Evolutionary conservation across 257 asterid species (phyloP).

Genomic region (Nicotiana tabacum): DNA sequence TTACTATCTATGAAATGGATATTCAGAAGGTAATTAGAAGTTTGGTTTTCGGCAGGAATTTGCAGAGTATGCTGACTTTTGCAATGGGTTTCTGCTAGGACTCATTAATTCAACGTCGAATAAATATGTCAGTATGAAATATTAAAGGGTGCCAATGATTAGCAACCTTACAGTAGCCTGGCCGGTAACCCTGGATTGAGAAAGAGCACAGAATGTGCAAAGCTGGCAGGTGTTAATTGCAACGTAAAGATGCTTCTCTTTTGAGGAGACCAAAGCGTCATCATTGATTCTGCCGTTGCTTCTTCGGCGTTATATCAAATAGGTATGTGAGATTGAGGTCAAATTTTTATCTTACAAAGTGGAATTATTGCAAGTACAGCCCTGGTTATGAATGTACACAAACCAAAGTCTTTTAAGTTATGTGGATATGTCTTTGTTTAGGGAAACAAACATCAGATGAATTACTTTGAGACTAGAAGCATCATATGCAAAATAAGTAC

Average conservation of each 20-base stretch:
- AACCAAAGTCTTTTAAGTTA: background rate
- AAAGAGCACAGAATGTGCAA: background rate
- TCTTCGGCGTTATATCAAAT: background rate
- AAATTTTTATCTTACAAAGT: background rate
- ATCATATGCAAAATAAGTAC: background rate
- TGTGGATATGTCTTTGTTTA: background rate
- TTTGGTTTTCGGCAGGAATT: background rate
- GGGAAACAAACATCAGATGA: background rate
- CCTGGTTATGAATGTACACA: background rate
- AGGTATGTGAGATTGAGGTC: conserved; percentile 1
- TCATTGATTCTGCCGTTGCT: background rate
- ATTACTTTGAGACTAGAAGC: background rate
- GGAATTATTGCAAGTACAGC: background rate
- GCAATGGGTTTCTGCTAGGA: background rate
- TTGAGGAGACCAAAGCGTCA: background rate
- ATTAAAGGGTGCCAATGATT: background rate
- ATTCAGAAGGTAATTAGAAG: background rate
- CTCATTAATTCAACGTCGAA: background rate
- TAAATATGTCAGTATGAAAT: background rate
- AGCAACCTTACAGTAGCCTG: background rate
- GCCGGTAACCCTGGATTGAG: background rate
- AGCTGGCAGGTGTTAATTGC: background rate
- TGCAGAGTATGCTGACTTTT: conserved; percentile 4
- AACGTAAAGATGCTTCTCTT: background rate
- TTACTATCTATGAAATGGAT: background rate